phyloP scores from a whole-genome alignment of 805 yeast species.

The Isabelozyma pseudorhagii region DNA sequence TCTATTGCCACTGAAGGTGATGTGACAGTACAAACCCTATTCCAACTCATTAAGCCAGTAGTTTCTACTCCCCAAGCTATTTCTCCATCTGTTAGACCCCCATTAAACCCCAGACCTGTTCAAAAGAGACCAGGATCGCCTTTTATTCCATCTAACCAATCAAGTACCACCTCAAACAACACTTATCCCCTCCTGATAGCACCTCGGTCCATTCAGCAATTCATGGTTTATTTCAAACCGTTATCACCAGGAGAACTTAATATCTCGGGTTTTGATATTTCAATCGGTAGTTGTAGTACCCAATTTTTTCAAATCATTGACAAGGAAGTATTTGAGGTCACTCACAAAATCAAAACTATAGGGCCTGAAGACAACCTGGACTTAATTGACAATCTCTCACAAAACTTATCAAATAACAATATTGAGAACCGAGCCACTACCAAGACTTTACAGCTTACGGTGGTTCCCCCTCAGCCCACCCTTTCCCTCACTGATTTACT shows the following conservation, averaged over 20 bases:
- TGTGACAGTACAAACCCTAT: conserved; percentile 26
- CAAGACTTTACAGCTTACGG: conserved; percentile 24
- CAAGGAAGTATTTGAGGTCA: conserved; percentile 15
- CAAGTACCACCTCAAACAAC: not conserved
- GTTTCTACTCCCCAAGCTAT: not conserved
- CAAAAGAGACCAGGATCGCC: conserved; percentile 11
- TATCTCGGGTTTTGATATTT: conserved; percentile 50
- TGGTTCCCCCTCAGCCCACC: conserved; percentile 55
- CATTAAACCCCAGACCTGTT: not conserved
- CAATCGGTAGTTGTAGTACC: conserved; percentile 47
- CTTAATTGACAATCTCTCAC: conserved; percentile 9
- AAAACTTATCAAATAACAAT: conserved; percentile 23
- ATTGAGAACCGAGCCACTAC: conserved; percentile 13
- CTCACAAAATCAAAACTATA: conserved; percentile 7
- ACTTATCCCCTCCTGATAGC: conserved; percentile 10
- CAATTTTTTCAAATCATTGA: conserved; percentile 44
- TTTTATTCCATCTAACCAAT: conserved; percentile 15
- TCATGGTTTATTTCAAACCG: conserved; percentile 49
- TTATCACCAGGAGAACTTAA: conserved; percentile 44
- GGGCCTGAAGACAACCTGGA: conserved; percentile 4
- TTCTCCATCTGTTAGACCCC: not conserved
- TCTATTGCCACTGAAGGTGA: conserved; percentile 32
- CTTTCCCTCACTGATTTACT: conserved; percentile 50
- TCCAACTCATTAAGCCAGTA: conserved; percentile 6
- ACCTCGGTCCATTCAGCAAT: conserved; percentile 24